phyloP scores from a whole-genome alignment of 1,284 basidiomycete genomes.

The Cutaneotrichosporon arboriforme region DNA sequence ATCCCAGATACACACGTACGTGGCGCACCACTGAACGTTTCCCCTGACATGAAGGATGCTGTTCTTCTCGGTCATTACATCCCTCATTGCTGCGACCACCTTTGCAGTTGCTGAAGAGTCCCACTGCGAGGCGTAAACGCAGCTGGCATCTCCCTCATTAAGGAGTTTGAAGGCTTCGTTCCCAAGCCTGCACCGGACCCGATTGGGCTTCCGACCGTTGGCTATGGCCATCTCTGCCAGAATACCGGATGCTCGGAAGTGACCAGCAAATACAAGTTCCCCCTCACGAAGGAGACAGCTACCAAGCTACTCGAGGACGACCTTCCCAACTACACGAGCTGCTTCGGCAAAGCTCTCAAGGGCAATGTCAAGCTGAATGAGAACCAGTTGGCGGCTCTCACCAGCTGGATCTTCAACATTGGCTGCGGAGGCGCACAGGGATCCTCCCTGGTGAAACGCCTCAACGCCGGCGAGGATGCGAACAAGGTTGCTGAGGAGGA shows the following conservation, averaged over 20 bases:
- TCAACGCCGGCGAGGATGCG: slow-evolving; percentile 10
- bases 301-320: slow-evolving; percentile 7
- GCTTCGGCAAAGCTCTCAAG: slow-evolving; percentile 4
- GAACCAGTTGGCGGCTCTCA: slow-evolving; percentile 14
- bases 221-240: slow-evolving; percentile 16
- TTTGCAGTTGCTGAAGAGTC: neutral
- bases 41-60: too few relatives aligned
- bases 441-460: neutral
- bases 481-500: slow-evolving; percentile 5
- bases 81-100: too few relatives aligned
- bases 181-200: slow-evolving; percentile 1
- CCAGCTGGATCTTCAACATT: slow-evolving; percentile 7
- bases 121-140: slow-evolving; percentile 7
- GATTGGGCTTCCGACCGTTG: slow-evolving; percentile 11
- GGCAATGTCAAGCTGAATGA: slow-evolving; percentile 8
- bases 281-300: slow-evolving; percentile 4
- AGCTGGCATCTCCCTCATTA: slow-evolving; percentile 6
- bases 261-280: neutral
- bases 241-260: slow-evolving; percentile 2
- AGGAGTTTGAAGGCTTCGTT: slow-evolving; percentile 12
- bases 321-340: slow-evolving; percentile 7
- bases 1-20: too few relatives aligned
- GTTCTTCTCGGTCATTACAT: too few relatives aligned
- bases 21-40: too few relatives aligned
- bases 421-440: slow-evolving; percentile 4